Conservation (phyloP, 768 basidiomycete species). For the Pulveroboletus sp. region DNA sequence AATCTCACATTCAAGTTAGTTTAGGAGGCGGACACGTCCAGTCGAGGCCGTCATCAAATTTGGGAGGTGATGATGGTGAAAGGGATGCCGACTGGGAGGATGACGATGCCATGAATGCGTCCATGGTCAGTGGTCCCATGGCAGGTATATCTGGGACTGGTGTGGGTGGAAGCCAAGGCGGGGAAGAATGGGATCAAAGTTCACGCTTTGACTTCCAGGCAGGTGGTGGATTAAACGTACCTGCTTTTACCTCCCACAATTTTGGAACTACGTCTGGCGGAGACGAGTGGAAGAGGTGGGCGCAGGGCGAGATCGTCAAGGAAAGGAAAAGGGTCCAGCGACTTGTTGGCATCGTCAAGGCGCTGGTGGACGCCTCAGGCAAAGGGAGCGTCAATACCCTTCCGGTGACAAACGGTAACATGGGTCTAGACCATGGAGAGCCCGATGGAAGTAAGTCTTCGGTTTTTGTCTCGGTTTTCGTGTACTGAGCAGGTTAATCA, state of each 20-base stretch:
- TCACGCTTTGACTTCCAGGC: constrained; percentile 14
- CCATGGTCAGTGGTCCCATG: constrained; percentile 3
- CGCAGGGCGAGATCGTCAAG: constrained; percentile 41
- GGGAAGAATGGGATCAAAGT: constrained; percentile 27
- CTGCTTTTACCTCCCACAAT: constrained; percentile 11
- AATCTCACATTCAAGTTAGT: constrained; percentile 8
- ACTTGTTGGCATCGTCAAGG: constrained; percentile 54
- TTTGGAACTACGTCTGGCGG: constrained; percentile 5
- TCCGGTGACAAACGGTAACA: background rate
- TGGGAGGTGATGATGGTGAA: constrained; percentile 25
- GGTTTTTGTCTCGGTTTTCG: background rate
- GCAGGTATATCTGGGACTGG: constrained; percentile 13
- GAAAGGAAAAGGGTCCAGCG: constrained; percentile 64
- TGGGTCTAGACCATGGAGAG: constrained; percentile 2
- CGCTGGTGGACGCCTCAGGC: constrained; percentile 61
- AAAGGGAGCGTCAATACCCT: constrained; percentile 28
- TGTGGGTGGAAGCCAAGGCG: constrained; percentile 12
- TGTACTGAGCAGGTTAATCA: constrained; percentile 7
- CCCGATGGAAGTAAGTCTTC: constrained; percentile 14
- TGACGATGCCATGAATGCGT: constrained; percentile 19
- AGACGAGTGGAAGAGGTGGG: constrained; percentile 31
- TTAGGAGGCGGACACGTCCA: constrained; percentile 18
- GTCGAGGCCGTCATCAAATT: constrained; percentile 28
- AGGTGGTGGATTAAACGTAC: constrained; percentile 9
- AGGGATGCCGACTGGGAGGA: constrained; percentile 30